Base-by-base conservation (phyloP, 2,329 filamentous ascomycete species). In the Aspergillus clavatus region DNA sequence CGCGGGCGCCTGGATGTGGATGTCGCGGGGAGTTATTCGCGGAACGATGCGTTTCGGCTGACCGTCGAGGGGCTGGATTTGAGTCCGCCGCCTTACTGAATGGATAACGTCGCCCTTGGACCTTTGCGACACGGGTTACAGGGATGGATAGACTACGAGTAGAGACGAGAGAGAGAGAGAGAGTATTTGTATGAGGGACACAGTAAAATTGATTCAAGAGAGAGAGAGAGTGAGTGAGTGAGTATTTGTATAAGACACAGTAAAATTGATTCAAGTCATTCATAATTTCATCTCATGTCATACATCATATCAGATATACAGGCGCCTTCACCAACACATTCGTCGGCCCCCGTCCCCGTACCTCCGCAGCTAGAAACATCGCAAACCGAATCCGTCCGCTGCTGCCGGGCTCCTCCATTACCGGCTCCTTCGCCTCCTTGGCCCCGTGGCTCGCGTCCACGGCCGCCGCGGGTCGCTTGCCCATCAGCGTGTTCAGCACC, bases 1-100 rank as follows among this genome's bases (percentile, higher is more conserved):
- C 76, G 87, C 7, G 90, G 89, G 0, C 74, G 88, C 42, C 65
- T 95, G 53, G 89, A 95, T 64, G 65, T 95, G 38, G 90, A 95
- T 71, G 82, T 87, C 28, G 88, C 82, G 2, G 90, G 90, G 0
- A 89, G 85, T 61, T 95, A 95, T 66, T 90, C 88, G 2, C 78
- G 89, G 63, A 86, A 78, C 51, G 83, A 84, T 61, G 72, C 78
- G 12, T 84, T 84, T 59, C 74, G 75, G 52, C 60, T 84, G 44
- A 77, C 68, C 0, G 80, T 83, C 3, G 74, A 81, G 41, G 81
- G 80, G 0, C 55, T 84, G 55, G 79, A 82, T 59, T 56, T 84
- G 38, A 73, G 70, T 43, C 80, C 80, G 5, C 80, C 80, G n/a
- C 77, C 79, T 12, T 74, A 61, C 19, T 62, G 40, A 31, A 5